Evolutionary conservation across 371 early-diverging fungal genomes (phyloP).

Genomic region (Saksenaea oblongispora): DNA sequence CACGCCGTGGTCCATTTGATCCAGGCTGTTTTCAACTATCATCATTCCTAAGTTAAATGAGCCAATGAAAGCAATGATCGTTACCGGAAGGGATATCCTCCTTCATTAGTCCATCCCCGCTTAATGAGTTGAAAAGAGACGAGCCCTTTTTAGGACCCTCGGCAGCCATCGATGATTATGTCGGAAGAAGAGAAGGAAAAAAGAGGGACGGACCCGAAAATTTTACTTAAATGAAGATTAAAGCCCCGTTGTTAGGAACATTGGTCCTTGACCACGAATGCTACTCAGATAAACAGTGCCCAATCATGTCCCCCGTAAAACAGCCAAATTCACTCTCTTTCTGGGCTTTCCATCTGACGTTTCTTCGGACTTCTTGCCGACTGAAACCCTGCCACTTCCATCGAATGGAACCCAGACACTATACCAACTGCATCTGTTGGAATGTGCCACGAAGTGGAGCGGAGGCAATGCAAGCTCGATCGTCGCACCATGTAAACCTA

Average conservation of each 20-base stretch:
- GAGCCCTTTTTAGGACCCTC: neutral
- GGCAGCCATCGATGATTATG: neutral
- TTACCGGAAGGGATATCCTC: neutral
- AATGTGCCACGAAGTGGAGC: no score
- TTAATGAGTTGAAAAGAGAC: neutral
- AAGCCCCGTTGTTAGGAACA: neutral
- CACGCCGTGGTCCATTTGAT: neutral
- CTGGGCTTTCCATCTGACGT: neutral
- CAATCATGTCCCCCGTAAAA: neutral
- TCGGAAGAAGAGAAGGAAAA: neutral
- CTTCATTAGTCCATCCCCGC: neutral
- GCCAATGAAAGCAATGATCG: neutral
- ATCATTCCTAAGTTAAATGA: neutral
- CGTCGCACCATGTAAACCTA: no score
- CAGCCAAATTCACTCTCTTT: neutral
- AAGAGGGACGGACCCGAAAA: constrained; percentile 6
- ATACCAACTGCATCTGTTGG: neutral
- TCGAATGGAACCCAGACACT: neutral
- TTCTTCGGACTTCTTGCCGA: constrained; percentile 1
- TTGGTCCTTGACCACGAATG: no score
- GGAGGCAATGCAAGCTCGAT: no score
- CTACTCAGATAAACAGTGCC: neutral
- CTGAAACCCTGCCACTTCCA: neutral
- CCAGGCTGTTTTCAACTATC: neutral
- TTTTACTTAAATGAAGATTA: neutral